phyloP scores from a whole-genome alignment of 2,329 filamentous ascomycete genomes.

The Sporothrix humicola region DNA sequence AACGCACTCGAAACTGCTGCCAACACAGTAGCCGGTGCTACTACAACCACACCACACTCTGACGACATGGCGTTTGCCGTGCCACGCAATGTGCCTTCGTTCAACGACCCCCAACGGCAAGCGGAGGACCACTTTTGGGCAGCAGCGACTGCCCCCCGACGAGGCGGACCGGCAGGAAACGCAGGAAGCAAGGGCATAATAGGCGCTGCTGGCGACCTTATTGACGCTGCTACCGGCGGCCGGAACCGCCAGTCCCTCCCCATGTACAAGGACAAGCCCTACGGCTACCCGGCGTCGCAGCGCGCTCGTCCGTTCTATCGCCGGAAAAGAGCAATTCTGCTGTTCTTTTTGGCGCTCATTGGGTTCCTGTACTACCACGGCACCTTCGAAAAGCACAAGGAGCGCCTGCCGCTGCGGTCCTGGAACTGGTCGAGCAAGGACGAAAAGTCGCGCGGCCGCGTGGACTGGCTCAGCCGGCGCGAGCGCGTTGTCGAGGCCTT shows the following conservation, averaged over 20 bases:
- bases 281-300: constrained; percentile 67
- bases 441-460: constrained; percentile 51
- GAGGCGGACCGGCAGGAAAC: constrained; percentile 9
- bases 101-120: constrained; percentile 67
- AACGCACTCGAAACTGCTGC: constrained; percentile 35
- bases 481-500: constrained; percentile 89
- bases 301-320: constrained; percentile 65
- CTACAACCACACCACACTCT: background rate
- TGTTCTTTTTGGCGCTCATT: constrained; percentile 60
- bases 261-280: constrained; percentile 99
- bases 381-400: constrained; percentile 54
- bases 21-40: constrained; percentile 32
- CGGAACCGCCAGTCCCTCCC: constrained; percentile 63
- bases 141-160: constrained; percentile 45
- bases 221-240: constrained; percentile 56
- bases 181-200: constrained; percentile 55
- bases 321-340: constrained; percentile 65
- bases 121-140: constrained; percentile 71
- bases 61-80: constrained; percentile 68
- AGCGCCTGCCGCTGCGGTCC: constrained; percentile 46
- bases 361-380: constrained; percentile 73
- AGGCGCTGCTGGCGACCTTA: constrained; percentile 67
- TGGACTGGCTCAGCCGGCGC: constrained; percentile 78
- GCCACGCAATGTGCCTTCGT: constrained; percentile 72
- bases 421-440: constrained; percentile 63